Conservation (phyloP, 164 flowering plant species). For the Nymphaea thermarum region DNA sequence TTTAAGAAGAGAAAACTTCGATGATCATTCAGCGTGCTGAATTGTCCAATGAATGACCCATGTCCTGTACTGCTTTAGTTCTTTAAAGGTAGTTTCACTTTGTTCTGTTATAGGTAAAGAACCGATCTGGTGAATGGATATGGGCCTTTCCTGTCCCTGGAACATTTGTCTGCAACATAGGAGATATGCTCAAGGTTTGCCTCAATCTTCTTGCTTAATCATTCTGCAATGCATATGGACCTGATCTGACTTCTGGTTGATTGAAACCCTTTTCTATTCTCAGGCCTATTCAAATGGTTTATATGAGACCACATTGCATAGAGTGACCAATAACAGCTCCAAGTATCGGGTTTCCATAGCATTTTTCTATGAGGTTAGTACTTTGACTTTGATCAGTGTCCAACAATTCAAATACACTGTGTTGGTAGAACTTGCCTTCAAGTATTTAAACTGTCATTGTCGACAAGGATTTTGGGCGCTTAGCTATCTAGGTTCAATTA, state of each 20-base stretch:
- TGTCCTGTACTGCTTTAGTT: not conserved
- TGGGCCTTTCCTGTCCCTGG: conserved; percentile 84
- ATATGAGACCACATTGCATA: conserved; percentile 83
- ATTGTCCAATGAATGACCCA: not conserved
- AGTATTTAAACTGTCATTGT: too few species aligned
- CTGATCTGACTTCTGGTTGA: not conserved
- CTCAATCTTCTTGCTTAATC: not conserved
- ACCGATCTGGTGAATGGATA: conserved; percentile 82
- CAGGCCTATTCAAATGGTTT: conserved; percentile 80
- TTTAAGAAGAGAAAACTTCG: too few species aligned
- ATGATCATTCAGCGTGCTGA: too few species aligned
- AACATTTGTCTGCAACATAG: conserved; percentile 92
- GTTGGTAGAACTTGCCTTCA: too few species aligned
- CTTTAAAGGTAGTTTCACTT: not conserved
- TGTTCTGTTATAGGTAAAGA: conserved; percentile 52
- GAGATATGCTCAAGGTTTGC: conserved; percentile 88
- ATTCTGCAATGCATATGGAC: not conserved
- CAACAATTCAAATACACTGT: too few species aligned
- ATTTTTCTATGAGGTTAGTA: conserved; percentile 76
- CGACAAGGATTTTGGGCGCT: too few species aligned
- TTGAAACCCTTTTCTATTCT: conserved; percentile 1
- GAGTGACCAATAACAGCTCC: conserved; percentile 50
- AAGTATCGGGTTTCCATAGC: conserved; percentile 67
- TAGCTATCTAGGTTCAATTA: too few species aligned
- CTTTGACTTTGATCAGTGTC: too few species aligned